phyloP scores from a whole-genome alignment of 2,329 filamentous ascomycete species.

The Xylariales sp. region DNA sequence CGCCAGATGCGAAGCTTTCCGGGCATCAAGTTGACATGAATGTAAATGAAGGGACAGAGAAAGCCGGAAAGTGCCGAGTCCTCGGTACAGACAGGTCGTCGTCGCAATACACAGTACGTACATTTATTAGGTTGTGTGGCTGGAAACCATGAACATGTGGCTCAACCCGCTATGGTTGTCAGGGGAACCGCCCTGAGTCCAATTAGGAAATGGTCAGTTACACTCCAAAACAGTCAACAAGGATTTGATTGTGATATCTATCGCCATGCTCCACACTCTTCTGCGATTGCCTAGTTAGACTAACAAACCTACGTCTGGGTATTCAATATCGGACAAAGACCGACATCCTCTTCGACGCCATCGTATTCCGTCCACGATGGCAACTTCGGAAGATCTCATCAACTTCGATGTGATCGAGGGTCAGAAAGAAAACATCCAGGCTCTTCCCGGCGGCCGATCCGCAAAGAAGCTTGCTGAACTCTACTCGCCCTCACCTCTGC shows the following conservation, averaged over 20 bases:
- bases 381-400: conserved; percentile 43
- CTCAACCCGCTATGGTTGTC: too few species aligned
- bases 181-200: neutral
- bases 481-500: conserved; percentile 63
- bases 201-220: neutral
- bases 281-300: too few species aligned
- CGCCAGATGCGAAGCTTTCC: neutral
- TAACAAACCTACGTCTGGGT: neutral
- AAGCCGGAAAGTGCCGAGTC: too few species aligned
- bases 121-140: neutral
- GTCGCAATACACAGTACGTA: too few species aligned
- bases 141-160: too few species aligned
- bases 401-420: conserved; percentile 90
- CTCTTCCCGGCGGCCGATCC: conserved; percentile 80
- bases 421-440: conserved; percentile 97
- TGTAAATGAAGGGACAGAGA: neutral
- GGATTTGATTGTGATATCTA: conserved; percentile 5
- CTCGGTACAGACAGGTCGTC: too few species aligned
- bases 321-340: neutral
- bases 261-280: conserved; percentile 2
- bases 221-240: conserved; percentile 10
- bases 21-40: neutral
- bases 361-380: too few species aligned
- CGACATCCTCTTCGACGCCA: too few species aligned
- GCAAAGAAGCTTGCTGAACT: conserved; percentile 82